These are phyloP conservation scores for Fagopyrum tataricum DNA, from an alignment of 148 eudicot species.

Conservation along the genomic window DNA sequence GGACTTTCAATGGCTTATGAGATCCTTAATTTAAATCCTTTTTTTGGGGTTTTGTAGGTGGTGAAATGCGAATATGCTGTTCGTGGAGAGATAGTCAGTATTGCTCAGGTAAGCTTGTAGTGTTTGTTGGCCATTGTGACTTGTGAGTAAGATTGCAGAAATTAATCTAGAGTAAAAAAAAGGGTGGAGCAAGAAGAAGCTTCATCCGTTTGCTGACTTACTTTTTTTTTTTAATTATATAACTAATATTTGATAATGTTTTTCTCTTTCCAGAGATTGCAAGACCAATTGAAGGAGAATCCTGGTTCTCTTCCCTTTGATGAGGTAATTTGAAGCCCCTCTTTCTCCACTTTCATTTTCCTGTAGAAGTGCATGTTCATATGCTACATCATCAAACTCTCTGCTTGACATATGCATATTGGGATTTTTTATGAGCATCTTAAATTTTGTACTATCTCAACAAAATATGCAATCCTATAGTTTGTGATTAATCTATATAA, in stretches of 20 bases:
- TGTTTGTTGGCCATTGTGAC: background rate
- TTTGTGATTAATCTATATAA: background rate
- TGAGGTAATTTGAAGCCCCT: constrained; percentile 44
- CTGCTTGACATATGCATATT: background rate
- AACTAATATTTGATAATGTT: constrained; percentile 1
- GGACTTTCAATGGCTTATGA: background rate
- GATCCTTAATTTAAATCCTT: background rate
- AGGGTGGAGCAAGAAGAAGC: background rate
- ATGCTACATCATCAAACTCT: background rate
- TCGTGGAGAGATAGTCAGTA: constrained; percentile 13
- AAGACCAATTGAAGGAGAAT: constrained; percentile 57
- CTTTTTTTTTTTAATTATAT: background rate
- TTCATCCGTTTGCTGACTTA: background rate
- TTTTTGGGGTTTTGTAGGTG: constrained; percentile 5
- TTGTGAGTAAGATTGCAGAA: background rate
- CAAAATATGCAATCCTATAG: background rate
- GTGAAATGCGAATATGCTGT: constrained; percentile 15
- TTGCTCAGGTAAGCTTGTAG: constrained; percentile 9
- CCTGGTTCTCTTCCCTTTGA: constrained; percentile 85
- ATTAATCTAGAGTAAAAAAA: constrained; percentile 2
- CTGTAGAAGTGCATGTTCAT: background rate
- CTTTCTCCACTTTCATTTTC: background rate
- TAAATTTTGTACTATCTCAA: background rate
- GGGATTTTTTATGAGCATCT: background rate
- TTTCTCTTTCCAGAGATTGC: constrained; percentile 54